Conservation (phyloP, 371 early-diverging fungal species). For the Syncephalis fuscata region DNA sequence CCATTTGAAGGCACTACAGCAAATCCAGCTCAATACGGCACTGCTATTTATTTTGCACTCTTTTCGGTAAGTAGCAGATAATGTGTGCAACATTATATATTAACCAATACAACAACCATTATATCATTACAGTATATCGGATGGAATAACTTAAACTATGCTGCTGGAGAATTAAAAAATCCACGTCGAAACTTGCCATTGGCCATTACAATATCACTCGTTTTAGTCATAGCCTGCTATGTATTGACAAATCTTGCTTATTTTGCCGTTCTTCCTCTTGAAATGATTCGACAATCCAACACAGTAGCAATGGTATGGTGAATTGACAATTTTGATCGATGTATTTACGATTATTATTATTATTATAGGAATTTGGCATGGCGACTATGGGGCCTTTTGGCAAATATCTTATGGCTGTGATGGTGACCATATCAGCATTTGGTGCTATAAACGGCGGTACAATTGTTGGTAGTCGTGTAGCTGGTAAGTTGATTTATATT, state of each 20-base stretch:
- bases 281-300: conserved; percentile 45
- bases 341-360: background rate
- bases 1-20: conserved; percentile 36
- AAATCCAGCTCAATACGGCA: conserved; percentile 50
- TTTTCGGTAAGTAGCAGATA: conserved; percentile 35
- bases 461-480: too few relatives aligned
- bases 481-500: too few relatives aligned
- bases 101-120: too few relatives aligned
- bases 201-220: conserved; percentile 45
- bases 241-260: conserved; percentile 75
- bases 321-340: too few relatives aligned
- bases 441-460: too few relatives aligned
- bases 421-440: too few relatives aligned
- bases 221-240: conserved; percentile 60
- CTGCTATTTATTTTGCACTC: conserved; percentile 64
- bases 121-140: conserved; percentile 45
- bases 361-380: too few relatives aligned
- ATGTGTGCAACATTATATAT: too few relatives aligned
- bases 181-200: conserved; percentile 66
- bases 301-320: conserved; percentile 38
- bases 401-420: too few relatives aligned
- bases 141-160: conserved; percentile 78
- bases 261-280: conserved; percentile 57
- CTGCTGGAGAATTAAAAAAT: conserved; percentile 78
- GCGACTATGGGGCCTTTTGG: too few relatives aligned